Conservation (phyloP, 2,329 filamentous ascomycete genomes). For the Pseudopyricularia cyperi region DNA sequence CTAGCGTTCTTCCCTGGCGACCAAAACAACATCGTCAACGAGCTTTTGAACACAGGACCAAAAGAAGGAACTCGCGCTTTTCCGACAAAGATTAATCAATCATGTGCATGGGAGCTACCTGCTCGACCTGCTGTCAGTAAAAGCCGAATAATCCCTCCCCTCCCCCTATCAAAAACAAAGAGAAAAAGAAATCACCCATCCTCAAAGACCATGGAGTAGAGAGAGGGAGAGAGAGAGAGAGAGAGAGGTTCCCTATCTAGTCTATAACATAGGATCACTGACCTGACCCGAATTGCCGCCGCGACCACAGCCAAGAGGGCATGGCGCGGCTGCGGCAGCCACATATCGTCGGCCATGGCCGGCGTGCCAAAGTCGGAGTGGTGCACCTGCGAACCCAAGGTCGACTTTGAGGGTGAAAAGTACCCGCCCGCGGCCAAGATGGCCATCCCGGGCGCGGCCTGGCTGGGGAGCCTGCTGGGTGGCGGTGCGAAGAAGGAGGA, state of each 20-base stretch:
- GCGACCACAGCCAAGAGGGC: constrained; percentile 31
- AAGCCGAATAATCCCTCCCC: no score
- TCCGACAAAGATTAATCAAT: constrained; percentile 5
- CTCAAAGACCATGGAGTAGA: no score
- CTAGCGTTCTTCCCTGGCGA: no score
- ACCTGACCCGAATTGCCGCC: no score
- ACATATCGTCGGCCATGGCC: constrained; percentile 29
- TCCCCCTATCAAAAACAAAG: no score
- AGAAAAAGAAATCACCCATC: no score
- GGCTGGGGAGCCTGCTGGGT: constrained; percentile 18
- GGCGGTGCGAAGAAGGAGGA: constrained; percentile 3
- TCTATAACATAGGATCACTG: no score
- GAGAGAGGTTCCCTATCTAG: no score
- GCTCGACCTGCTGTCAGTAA: constrained; percentile 26
- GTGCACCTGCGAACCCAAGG: constrained; percentile 32
- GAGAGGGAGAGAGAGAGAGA: no score
- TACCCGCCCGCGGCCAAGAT: constrained; percentile 30
- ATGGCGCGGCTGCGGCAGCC: constrained; percentile 36
- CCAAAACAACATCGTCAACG: no score
- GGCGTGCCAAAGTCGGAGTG: constrained; percentile 29
- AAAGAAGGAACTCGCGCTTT: no score
- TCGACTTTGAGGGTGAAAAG: constrained; percentile 27
- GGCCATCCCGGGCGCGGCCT: constrained; percentile 24
- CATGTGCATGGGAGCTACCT: constrained; percentile 28
- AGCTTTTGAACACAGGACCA: no score